Evolutionary conservation across 768 basidiomycete species (phyloP).

Genomic region (Tricholoma saponaceum): DNA sequence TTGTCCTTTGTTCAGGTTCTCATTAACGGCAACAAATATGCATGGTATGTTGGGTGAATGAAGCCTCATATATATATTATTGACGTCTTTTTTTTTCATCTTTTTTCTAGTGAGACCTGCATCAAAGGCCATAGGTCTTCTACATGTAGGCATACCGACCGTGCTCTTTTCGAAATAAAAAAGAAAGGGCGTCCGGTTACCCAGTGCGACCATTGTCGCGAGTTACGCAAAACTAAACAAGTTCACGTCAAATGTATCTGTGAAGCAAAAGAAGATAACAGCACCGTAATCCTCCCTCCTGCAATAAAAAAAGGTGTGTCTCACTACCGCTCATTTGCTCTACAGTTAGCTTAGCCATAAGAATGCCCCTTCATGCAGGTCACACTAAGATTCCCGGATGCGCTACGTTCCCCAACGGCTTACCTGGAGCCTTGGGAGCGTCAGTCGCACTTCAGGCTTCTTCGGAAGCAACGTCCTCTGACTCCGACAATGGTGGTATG

Average conservation of each 20-base stretch:
- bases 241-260: slow-evolving; percentile 86
- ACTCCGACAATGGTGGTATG: slow-evolving; percentile 68
- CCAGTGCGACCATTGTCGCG: slow-evolving; percentile 86
- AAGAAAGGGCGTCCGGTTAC: slow-evolving; percentile 91
- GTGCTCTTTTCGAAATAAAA: slow-evolving; percentile 88
- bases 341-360: slow-evolving; percentile 43
- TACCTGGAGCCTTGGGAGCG: slow-evolving; percentile 67
- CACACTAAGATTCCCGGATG: slow-evolving; percentile 56
- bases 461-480: slow-evolving; percentile 48
- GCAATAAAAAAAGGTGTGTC: slow-evolving; percentile 63
- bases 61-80: neutral
- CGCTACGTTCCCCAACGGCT: slow-evolving; percentile 80
- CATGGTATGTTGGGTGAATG: slow-evolving; percentile 48
- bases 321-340: slow-evolving; percentile 6
- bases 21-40: slow-evolving; percentile 75
- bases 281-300: slow-evolving; percentile 40
- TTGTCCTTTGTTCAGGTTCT: slow-evolving; percentile 46
- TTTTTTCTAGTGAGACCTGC: slow-evolving; percentile 69
- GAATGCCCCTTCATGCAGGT: slow-evolving; percentile 39
- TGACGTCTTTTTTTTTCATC: slow-evolving; percentile 1
- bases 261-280: slow-evolving; percentile 62
- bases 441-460: slow-evolving; percentile 44
- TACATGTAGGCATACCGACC: slow-evolving; percentile 82
- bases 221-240: slow-evolving; percentile 80
- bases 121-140: slow-evolving; percentile 94